Conservation (phyloP, 352 stramenopile genomes). For the Globisporangium parvum region DNA sequence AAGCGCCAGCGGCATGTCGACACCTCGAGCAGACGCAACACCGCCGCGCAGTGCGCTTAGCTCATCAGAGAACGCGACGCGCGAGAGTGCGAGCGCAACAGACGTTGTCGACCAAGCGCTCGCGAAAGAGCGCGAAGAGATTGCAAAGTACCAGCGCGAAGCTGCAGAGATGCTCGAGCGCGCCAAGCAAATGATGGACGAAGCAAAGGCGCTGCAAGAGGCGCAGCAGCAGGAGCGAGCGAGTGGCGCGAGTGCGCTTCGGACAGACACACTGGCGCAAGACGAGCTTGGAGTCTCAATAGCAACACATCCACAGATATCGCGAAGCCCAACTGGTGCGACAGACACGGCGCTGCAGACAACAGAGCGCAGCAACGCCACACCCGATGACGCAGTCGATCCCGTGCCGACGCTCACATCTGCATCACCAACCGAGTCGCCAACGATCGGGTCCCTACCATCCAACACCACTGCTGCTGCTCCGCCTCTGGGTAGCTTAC, state of each 20-base stretch:
- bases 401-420: background rate
- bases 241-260: background rate
- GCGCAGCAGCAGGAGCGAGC: constrained; percentile 15
- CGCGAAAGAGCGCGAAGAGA: constrained; percentile 56
- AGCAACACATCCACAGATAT: too few relatives aligned
- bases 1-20: constrained; percentile 33
- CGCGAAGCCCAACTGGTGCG: too few relatives aligned
- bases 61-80: constrained; percentile 4
- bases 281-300: too few relatives aligned
- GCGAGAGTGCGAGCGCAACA: background rate
- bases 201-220: constrained; percentile 41
- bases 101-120: constrained; percentile 13
- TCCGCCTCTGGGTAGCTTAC: constrained; percentile 1
- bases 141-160: constrained; percentile 56
- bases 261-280: background rate
- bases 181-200: constrained; percentile 73
- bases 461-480: background rate
- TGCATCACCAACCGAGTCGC: background rate
- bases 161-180: constrained; percentile 60
- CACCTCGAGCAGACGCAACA: constrained; percentile 1
- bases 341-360: too few relatives aligned
- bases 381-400: too few relatives aligned
- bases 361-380: too few relatives aligned
- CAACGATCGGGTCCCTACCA: background rate
- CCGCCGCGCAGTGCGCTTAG: constrained; percentile 4